Percentiles rank a stretch among this genome's conserved stretches.
phyloP scores from a whole-genome alignment of 1,139 yeast genomes.

The Geotrichum siamense region DNA sequence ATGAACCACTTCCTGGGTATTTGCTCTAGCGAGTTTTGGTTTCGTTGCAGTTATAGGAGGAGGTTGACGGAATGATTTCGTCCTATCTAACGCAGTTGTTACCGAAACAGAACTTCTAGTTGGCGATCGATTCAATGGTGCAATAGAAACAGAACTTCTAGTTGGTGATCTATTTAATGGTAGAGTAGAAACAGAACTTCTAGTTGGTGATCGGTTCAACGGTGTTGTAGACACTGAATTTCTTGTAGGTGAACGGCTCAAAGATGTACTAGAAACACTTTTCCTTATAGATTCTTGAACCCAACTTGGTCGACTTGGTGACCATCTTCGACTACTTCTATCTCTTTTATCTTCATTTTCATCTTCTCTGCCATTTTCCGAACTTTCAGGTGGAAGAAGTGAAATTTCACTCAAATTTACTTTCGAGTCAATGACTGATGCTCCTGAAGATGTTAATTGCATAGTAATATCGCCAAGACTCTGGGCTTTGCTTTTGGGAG shows the following conservation, averaged over 20 bases:
- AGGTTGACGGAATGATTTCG: background rate
- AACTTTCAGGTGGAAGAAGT: conserved; percentile 8
- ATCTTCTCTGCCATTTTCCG: conserved; percentile 1
- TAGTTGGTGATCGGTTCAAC: background rate
- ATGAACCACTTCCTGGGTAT: too few species aligned
- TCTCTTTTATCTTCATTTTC: background rate
- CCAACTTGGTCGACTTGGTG: conserved; percentile 26
- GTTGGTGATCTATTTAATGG: background rate
- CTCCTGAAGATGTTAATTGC: background rate
- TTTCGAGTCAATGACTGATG: background rate
- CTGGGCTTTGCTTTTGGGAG: conserved; percentile 9
- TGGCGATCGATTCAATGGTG: background rate
- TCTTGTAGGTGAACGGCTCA: conserved; percentile 9
- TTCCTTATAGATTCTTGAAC: conserved; percentile 29
- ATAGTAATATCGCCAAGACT: conserved; percentile 9
- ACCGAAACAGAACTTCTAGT: background rate
- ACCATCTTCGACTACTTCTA: conserved; percentile 22
- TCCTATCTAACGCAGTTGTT: background rate
- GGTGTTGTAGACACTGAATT: background rate
- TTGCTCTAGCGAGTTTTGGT: too few species aligned
- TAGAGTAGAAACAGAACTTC: background rate
- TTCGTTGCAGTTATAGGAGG: background rate
- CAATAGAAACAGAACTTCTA: background rate
- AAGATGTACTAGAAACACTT: conserved; percentile 18
- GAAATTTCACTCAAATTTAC: conserved; percentile 1